These are phyloP conservation scores for Porphyrellus cyaneotinctus DNA, from an alignment of 768 basidiomycete genomes.

Conservation along the genomic window DNA sequence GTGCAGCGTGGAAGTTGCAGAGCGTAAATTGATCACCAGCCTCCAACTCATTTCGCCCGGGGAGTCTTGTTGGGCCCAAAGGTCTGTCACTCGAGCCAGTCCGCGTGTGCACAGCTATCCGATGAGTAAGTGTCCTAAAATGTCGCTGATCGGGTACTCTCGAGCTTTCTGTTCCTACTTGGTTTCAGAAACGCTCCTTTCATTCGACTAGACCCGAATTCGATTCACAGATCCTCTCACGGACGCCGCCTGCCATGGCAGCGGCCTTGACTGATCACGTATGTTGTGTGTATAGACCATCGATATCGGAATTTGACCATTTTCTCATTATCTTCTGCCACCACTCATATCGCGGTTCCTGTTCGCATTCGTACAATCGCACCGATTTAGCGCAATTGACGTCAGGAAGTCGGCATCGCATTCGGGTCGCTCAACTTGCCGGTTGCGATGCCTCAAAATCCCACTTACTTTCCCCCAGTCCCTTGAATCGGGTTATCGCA, in stretches of 20 bases:
- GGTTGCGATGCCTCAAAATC: background rate
- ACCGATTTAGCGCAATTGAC: constrained; percentile 19
- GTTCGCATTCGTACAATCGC: constrained; percentile 4
- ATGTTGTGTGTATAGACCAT: constrained; percentile 11
- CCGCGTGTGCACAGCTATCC: background rate
- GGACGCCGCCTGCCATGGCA: constrained; percentile 5
- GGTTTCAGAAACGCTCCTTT: constrained; percentile 9
- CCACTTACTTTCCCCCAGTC: background rate
- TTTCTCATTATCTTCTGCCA: constrained; percentile 5
- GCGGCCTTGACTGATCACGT: constrained; percentile 5
- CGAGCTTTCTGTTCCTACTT: constrained; percentile 4
- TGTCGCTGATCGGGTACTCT: constrained; percentile 22
- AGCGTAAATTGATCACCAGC: background rate
- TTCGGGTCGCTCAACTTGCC: constrained; percentile 1
- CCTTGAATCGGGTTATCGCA: constrained; percentile 7
- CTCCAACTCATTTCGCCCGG: background rate
- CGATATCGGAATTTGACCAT: constrained; percentile 17
- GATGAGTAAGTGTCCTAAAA: constrained; percentile 12
- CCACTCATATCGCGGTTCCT: constrained; percentile 1
- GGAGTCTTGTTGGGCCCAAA: background rate
- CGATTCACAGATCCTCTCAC: constrained; percentile 27
- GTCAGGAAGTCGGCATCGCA: constrained; percentile 11
- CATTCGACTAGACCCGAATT: constrained; percentile 5
- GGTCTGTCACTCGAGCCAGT: background rate
- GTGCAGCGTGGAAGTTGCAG: background rate